Base-by-base conservation (phyloP, 306 rosid genomes). In the Cicer chorassanicum region DNA sequence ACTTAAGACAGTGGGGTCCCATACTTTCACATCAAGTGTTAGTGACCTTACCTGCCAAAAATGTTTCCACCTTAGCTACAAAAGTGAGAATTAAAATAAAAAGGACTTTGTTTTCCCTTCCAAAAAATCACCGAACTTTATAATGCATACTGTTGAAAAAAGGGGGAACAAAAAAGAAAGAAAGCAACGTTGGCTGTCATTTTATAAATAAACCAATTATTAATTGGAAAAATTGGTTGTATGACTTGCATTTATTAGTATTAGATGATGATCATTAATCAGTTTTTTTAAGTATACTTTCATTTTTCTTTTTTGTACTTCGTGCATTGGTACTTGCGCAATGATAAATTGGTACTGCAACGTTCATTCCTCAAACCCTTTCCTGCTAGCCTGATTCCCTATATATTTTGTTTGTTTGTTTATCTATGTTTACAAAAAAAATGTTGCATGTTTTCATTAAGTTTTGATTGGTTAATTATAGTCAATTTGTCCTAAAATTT, bases 11-110 rank as follows among this genome's bases (percentile, higher is more conserved):
- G 87, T 80, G 60, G 86, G 62, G 41, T 91, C 91, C 97, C 97
- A 91, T 44, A 83, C 91, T 86, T 91, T 91, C 72, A 91, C 97
- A 87, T 91, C 97, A 61, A 89, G 97, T 64, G 92, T 87, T 62
- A 91, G 78, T 12, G 97, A 91, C 71, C 97, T 78, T 70, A 91
- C 91, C 97, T 91, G 89, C 82, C 76, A 57, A 67, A 76, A 50
- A 77, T 48, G 19, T 64, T 71, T 72, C 73, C 21, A 78, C 72
- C 70, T 76, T 38, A 80, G 83, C 50, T 66, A 41, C 51, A 77
- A 74, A 67, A 68, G 64, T 72, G 59, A 73, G 72, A 44, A 69
- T 51, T 42, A 15, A 65, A 65, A 73, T 10, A 50, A 21, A 63
- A 57, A 42, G 54, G 46, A 56, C 41, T 55, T 60, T 48, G 12